phyloP scores from a whole-genome alignment of 805 yeast species.

The Candida ovalis region DNA sequence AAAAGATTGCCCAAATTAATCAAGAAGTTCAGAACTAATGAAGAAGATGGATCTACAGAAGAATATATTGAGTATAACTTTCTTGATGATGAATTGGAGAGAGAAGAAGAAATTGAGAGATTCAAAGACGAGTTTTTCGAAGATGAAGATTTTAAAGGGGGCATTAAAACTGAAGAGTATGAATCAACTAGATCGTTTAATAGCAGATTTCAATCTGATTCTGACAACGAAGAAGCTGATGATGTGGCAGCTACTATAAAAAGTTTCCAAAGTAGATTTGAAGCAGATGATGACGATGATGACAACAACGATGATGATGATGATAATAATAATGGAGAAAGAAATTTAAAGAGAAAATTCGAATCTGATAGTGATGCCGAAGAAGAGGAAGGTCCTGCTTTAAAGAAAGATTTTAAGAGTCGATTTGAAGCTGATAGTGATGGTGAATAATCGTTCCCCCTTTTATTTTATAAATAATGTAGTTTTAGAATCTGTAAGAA shows the following conservation, averaged over 20 bases:
- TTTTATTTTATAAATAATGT: too few relatives aligned
- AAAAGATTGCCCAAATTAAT: slow-evolving; percentile 52
- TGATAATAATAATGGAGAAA: background rate
- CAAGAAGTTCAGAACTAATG: slow-evolving; percentile 37
- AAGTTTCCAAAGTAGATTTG: slow-evolving; percentile 4
- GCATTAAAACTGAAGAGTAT: background rate
- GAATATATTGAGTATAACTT: slow-evolving; percentile 61
- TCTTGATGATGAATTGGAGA: slow-evolving; percentile 51
- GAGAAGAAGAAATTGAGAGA: slow-evolving; percentile 10
- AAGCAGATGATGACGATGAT: slow-evolving; percentile 1
- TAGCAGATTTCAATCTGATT: background rate
- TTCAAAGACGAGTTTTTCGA: slow-evolving; percentile 5
- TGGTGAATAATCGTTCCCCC: slow-evolving; percentile 1
- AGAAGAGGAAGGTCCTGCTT: background rate
- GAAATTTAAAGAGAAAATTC: background rate
- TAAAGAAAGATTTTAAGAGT: background rate
- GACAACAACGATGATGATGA: background rate
- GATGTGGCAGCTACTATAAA: background rate
- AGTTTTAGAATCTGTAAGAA: background rate
- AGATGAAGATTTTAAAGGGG: slow-evolving; percentile 4
- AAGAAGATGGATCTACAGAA: slow-evolving; percentile 43
- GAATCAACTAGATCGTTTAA: background rate
- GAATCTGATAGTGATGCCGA: background rate
- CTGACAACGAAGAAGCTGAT: slow-evolving; percentile 1
- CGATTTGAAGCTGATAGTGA: slow-evolving; percentile 3